phyloP scores from a whole-genome alignment of 2,329 filamentous ascomycete genomes.

The Neopestalotiopsis sp. region DNA sequence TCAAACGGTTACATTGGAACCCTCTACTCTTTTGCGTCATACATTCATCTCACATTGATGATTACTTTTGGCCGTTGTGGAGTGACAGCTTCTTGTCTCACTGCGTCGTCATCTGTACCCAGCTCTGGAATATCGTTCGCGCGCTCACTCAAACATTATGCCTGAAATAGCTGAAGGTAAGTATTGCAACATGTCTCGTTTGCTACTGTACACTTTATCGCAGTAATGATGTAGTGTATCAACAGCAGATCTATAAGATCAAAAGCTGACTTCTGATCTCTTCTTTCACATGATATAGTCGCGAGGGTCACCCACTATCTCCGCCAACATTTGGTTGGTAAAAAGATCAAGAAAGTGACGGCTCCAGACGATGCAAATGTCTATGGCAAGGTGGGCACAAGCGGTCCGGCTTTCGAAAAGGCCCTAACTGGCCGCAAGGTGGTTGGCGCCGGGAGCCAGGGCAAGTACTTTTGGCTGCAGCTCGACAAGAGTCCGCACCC shows the following conservation, averaged over 20 bases:
- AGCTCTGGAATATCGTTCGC: background rate
- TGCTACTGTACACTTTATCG: background rate
- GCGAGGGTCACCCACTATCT: conserved; percentile 87
- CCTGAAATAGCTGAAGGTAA: conserved; percentile 36
- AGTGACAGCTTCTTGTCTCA: background rate
- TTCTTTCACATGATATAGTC: conserved; percentile 51
- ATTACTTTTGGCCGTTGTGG: background rate
- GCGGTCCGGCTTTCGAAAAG: conserved; percentile 73
- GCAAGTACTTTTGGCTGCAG: conserved; percentile 92
- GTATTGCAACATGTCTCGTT: background rate
- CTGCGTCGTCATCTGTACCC: background rate
- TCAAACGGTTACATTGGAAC: too few relatives aligned
- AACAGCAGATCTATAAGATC: background rate
- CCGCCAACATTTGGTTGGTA: conserved; percentile 81
- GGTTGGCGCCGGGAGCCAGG: conserved; percentile 76
- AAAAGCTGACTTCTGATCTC: background rate
- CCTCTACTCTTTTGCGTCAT: background rate
- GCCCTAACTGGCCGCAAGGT: conserved; percentile 77
- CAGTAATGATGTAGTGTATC: background rate
- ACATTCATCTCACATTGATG: too few relatives aligned
- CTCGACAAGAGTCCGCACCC: conserved; percentile 83
- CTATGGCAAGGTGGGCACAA: conserved; percentile 90
- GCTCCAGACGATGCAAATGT: conserved; percentile 83
- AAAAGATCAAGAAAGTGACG: conserved; percentile 72
- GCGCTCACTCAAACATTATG: conserved; percentile 21